A percentile compares a stretch with the other conserved stretches of the same genome.
These are phyloP conservation scores for Solanum chacoense DNA, from an alignment of 305 asterid genomes.

Conservation along the genomic window DNA sequence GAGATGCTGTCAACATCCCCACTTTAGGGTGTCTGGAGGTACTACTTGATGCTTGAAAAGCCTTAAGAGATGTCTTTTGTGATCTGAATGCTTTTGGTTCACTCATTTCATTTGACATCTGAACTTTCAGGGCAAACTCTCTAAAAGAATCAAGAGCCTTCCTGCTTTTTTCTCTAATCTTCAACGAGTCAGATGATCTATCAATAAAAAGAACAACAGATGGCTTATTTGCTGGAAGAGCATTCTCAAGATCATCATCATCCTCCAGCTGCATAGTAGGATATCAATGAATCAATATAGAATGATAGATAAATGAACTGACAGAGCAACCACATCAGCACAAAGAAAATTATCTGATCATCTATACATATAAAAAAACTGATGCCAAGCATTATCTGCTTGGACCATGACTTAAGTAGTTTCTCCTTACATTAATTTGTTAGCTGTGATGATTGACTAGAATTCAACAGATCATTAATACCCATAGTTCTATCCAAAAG, in stretches of 20 bases:
- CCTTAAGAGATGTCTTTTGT: slow-evolving; percentile 19
- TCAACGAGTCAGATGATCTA: slow-evolving; percentile 56
- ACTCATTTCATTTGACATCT: slow-evolving; percentile 24
- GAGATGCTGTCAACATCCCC: slow-evolving; percentile 35
- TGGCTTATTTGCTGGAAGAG: slow-evolving; percentile 60
- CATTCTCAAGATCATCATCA: slow-evolving; percentile 42
- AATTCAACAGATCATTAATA: not conserved
- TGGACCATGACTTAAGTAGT: not conserved
- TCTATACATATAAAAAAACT: not conserved
- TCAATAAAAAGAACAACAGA: slow-evolving; percentile 78
- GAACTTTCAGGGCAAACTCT: slow-evolving; percentile 50
- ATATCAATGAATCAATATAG: slow-evolving; percentile 4
- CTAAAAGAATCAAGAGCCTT: slow-evolving; percentile 63
- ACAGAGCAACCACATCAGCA: not conserved
- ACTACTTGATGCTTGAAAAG: slow-evolving; percentile 25
- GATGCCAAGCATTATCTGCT: not conserved
- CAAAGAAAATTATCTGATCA: not conserved
- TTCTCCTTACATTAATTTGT: not conserved
- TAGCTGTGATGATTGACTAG: not conserved
- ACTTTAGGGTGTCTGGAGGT: slow-evolving; percentile 35
- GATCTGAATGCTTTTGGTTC: slow-evolving; percentile 26
- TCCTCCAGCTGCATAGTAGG: slow-evolving; percentile 53
- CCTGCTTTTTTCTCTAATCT: slow-evolving; percentile 54
- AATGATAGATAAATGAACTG: not conserved
- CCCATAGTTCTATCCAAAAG: not conserved